Evolutionary conservation across 148 eudicot species (phyloP).

Genomic region (Vaccinium macrocarpon): DNA sequence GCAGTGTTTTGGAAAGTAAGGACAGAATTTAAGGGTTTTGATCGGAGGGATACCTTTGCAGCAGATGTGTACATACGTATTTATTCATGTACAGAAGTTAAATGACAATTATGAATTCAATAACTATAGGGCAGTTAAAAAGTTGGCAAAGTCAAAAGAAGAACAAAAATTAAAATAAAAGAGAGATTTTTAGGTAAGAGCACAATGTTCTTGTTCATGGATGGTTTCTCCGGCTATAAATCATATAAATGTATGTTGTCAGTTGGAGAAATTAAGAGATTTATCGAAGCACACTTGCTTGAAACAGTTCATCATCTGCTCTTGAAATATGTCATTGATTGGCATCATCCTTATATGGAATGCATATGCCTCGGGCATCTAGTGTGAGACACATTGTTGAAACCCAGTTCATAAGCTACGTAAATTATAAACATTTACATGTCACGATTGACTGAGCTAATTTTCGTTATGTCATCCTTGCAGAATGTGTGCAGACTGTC

Average conservation of each 20-base stretch:
- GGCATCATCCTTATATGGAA: background rate
- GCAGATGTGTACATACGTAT: background rate
- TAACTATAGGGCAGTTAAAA: background rate
- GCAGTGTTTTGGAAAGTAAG: background rate
- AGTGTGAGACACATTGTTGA: background rate
- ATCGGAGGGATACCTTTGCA: background rate
- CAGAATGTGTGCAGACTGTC: conserved; percentile 84
- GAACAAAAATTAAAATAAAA: background rate
- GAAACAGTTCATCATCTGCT: conserved; percentile 6
- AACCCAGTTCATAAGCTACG: background rate
- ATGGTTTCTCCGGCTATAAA: no score
- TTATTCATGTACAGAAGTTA: background rate
- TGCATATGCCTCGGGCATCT: background rate
- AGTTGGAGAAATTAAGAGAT: background rate
- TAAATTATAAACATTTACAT: background rate
- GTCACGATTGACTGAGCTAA: background rate
- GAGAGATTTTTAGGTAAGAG: background rate
- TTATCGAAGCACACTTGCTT: background rate
- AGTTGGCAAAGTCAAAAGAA: background rate
- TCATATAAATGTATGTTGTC: no score
- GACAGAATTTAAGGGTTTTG: background rate
- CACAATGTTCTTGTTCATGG: no score
- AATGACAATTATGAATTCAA: background rate
- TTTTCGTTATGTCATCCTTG: conserved; percentile 18
- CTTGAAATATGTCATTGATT: background rate